Percentiles rank a stretch among this genome's conserved stretches.
phyloP scores from a whole-genome alignment of 2,329 filamentous ascomycete genomes.

The Alternaria sp. region DNA sequence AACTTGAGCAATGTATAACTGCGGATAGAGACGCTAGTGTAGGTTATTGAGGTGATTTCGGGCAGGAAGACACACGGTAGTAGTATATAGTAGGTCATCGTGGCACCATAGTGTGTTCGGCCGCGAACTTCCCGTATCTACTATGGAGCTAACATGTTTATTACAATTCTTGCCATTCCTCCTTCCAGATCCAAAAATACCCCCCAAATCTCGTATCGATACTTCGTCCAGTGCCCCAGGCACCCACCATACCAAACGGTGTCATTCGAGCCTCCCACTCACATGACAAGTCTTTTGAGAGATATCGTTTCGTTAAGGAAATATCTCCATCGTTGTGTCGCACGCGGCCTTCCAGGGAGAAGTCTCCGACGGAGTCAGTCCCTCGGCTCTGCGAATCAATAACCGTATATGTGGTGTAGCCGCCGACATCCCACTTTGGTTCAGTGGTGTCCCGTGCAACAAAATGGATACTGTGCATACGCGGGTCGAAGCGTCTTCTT shows the following conservation, averaged over 20 bases:
- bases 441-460: neutral
- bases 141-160: neutral
- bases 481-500: slow-evolving; percentile 10
- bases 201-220: slow-evolving; percentile 18
- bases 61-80: too few species aligned
- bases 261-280: slow-evolving; percentile 24
- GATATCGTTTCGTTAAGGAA: slow-evolving; percentile 21
- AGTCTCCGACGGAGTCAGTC: slow-evolving; percentile 19
- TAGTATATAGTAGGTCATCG: too few species aligned
- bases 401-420: neutral
- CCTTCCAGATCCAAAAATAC: slow-evolving; percentile 37
- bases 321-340: slow-evolving; percentile 21
- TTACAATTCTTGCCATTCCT: slow-evolving; percentile 23
- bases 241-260: slow-evolving; percentile 34
- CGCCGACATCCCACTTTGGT: neutral
- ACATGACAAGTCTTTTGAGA: slow-evolving; percentile 10
- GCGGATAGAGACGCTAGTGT: too few species aligned
- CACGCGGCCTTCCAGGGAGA: slow-evolving; percentile 21
- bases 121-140: neutral
- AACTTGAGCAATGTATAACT: too few species aligned
- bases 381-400: slow-evolving; percentile 20
- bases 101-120: neutral
- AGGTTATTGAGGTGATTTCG: too few species aligned
- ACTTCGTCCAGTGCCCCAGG: slow-evolving; percentile 15
- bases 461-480: slow-evolving; percentile 21